Evolutionary conservation across 129 eudicot species (phyloP), one percentile per base, ranked within the genome.

Genomic region (Calendula officinalis): DNA sequence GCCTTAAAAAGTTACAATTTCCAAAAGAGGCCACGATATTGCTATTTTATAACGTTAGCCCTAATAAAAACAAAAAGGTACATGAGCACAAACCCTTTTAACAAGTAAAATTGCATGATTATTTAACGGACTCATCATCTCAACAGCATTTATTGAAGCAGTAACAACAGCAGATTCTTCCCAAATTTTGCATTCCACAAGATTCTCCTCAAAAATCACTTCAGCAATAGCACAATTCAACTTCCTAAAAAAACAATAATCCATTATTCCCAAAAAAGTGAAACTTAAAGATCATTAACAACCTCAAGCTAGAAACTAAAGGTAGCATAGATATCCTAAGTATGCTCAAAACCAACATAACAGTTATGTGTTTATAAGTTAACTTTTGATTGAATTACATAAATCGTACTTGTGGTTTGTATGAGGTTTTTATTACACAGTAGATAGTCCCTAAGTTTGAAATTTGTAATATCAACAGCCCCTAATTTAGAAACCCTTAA

Each of bases 171-270:
- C 82, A 59, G 91, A 83, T 66, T 83, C 83, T 71, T 85, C 95
- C 95, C 89, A 77, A 45, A 83, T 69, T 79, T 81, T 85, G 72
- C 83, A 84, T 64, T 88, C 95, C 60, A 78, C 48, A 35, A 67
- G 58, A 13, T 76, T 73, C 70, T 69, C 82, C 53, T 67, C 76
- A 34, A 86, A 78, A 56, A 54, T 69, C 71, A 83, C 59, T 64
- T 77, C 82, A 41, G 89, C 96, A 60, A 85, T 76, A 58, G 87
- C 78, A 72, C 53, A 67, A 12, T 74, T 77, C 35, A 67, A 56
- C 60, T 60, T 66, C 83, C 99, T 92, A 80, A 52, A 71, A 69
- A 74, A 61, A 66, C 27, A 13, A 42, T 57, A 57, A 60, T 35
- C 14, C 5, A 6, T 44, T 60, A 41, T 34, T 15, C 9, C 7